These are phyloP conservation scores for Nevesoporus exiguus DNA, from an alignment of 768 basidiomycete species.

Conservation along the genomic window DNA sequence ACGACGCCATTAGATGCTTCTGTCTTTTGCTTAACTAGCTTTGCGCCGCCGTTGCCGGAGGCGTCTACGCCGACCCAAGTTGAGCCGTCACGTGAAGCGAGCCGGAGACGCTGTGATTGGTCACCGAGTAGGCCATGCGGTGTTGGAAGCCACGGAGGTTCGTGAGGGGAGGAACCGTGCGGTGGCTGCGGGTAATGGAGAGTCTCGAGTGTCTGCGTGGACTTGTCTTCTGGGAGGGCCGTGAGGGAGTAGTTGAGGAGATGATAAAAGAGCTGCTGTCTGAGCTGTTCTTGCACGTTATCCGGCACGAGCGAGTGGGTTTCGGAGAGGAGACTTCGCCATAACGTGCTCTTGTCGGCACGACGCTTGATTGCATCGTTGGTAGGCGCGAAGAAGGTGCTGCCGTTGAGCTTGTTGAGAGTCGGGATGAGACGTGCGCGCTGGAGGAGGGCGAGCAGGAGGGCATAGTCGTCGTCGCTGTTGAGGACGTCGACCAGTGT, in stretches of 20 bases:
- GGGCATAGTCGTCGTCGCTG: constrained; percentile 71
- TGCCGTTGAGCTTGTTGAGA: constrained; percentile 77
- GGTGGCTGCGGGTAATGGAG: constrained; percentile 66
- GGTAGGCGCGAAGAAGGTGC: constrained; percentile 92
- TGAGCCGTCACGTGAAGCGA: constrained; percentile 47
- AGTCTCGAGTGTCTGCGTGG: constrained; percentile 47
- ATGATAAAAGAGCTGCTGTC: constrained; percentile 94
- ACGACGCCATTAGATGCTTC: constrained; percentile 75
- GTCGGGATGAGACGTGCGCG: constrained; percentile 86
- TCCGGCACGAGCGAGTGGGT: constrained; percentile 47
- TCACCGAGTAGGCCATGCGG: constrained; percentile 80
- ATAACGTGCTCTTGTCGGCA: constrained; percentile 28
- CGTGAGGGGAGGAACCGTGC: constrained; percentile 56
- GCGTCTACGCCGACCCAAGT: constrained; percentile 70
- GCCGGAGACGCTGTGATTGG: constrained; percentile 76
- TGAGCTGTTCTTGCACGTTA: constrained; percentile 78
- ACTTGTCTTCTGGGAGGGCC: constrained; percentile 38
- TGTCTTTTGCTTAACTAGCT: constrained; percentile 54
- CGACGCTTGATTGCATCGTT: constrained; percentile 80
- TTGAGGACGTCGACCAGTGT: constrained; percentile 81
- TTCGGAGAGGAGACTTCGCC: constrained; percentile 28
- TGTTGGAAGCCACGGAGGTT: constrained; percentile 83
- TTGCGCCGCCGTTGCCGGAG: constrained; percentile 70
- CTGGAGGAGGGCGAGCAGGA: constrained; percentile 74
- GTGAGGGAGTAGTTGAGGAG: constrained; percentile 77